phyloP scores from a whole-genome alignment of 768 basidiomycete genomes.

The Naganishia vaughanmartiniae region DNA sequence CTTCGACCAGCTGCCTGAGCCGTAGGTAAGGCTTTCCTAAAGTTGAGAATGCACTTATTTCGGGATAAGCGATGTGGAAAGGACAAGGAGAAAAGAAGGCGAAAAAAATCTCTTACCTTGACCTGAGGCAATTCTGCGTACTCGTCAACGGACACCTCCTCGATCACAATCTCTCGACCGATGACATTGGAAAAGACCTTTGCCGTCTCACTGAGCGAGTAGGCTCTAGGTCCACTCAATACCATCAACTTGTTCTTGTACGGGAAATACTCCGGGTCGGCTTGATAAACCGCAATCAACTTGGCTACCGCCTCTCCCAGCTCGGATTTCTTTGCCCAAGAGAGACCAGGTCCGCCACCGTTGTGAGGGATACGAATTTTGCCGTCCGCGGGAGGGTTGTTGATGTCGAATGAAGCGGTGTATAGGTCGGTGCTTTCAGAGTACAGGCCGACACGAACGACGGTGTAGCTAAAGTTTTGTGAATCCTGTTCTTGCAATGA shows the following conservation, averaged over 20 bases:
- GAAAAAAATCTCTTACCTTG: too few relatives aligned
- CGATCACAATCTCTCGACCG: too few relatives aligned
- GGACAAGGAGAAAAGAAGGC: too few relatives aligned
- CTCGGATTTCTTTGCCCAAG: slow-evolving; percentile 34
- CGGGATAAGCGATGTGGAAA: too few relatives aligned
- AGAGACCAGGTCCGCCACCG: slow-evolving; percentile 22
- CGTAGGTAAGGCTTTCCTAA: too few relatives aligned
- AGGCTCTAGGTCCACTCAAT: slow-evolving; percentile 7
- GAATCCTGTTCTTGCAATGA: not conserved
- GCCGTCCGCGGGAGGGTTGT: not conserved
- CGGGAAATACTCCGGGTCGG: slow-evolving; percentile 10
- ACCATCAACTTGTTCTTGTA: slow-evolving; percentile 21
- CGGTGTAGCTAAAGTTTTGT: slow-evolving; percentile 18
- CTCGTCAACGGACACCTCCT: too few relatives aligned
- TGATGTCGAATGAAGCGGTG: slow-evolving; percentile 11
- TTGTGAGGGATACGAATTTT: slow-evolving; percentile 26
- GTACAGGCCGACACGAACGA: slow-evolving; percentile 31
- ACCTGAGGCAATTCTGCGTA: too few relatives aligned
- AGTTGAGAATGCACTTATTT: too few relatives aligned
- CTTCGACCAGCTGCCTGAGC: too few relatives aligned
- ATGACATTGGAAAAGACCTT: too few relatives aligned
- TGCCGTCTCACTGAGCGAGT: slow-evolving; percentile 21
- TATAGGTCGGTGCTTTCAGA: slow-evolving; percentile 28
- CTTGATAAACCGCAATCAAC: slow-evolving; percentile 10
- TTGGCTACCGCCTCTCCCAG: slow-evolving; percentile 31